Conservation (phyloP, 2,329 filamentous ascomycete species). For the Harringtonia aguacate region DNA sequence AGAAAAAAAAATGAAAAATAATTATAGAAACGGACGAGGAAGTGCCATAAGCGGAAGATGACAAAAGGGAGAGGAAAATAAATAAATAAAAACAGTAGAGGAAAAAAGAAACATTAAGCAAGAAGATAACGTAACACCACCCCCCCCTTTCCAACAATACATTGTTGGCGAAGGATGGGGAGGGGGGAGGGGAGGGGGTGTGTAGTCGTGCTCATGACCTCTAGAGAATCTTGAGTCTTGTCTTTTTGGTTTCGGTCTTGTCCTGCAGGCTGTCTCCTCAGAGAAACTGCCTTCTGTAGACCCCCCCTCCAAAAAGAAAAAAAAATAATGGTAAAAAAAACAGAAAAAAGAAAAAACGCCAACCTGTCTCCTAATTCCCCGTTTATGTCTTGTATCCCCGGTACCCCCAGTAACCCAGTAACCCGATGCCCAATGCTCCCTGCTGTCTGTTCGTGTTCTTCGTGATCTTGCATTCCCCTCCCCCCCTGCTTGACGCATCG, state of each 20-base stretch:
- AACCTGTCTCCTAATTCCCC: background rate
- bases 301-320: background rate
- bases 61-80: background rate
- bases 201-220: too few relatives aligned
- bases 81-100: background rate
- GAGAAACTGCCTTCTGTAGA: too few relatives aligned
- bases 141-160: too few relatives aligned
- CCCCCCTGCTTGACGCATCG: too few relatives aligned
- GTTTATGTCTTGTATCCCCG: too few relatives aligned
- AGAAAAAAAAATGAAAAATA: background rate
- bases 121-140: background rate
- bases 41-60: too few relatives aligned
- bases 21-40: too few relatives aligned
- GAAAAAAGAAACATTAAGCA: background rate
- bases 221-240: too few relatives aligned
- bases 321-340: background rate
- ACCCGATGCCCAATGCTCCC: too few relatives aligned
- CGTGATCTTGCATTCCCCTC: background rate
- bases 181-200: too few relatives aligned
- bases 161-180: too few relatives aligned
- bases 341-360: background rate
- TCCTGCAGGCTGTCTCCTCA: background rate
- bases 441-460: background rate
- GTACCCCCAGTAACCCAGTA: too few relatives aligned
- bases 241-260: background rate